phyloP scores from a whole-genome alignment of 306 rosid species.

The Prunus fruticosa region DNA sequence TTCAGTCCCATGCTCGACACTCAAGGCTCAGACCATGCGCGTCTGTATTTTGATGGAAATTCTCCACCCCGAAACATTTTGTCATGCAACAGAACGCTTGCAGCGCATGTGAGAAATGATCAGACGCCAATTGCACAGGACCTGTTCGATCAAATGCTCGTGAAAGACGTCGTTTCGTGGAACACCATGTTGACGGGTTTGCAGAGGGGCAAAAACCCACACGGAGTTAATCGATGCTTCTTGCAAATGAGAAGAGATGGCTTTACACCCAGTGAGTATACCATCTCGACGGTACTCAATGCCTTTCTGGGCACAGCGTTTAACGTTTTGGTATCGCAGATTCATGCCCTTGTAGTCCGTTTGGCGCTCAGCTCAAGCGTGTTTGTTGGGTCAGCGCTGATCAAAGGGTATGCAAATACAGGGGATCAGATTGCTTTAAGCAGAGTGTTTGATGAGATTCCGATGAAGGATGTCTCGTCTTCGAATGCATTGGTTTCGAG shows the following conservation, averaged over 20 bases:
- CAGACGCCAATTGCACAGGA: constrained; percentile 38
- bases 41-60: constrained; percentile 27
- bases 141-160: constrained; percentile 60
- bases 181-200: constrained; percentile 56
- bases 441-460: constrained; percentile 49
- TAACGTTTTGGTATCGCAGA: constrained; percentile 39
- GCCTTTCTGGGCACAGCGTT: constrained; percentile 32
- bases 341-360: constrained; percentile 45
- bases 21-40: constrained; percentile 27
- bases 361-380: constrained; percentile 33
- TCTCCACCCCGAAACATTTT: constrained; percentile 36
- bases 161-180: constrained; percentile 63
- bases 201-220: constrained; percentile 26
- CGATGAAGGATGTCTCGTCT: constrained; percentile 38
- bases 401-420: constrained; percentile 42
- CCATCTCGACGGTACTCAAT: constrained; percentile 41
- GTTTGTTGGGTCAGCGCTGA: constrained; percentile 64
- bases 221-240: constrained; percentile 33
- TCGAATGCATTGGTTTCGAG: constrained; percentile 62
- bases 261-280: constrained; percentile 44
- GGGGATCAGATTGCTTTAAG: constrained; percentile 35
- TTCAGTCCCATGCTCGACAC: constrained; percentile 26
- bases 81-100: constrained; percentile 51
- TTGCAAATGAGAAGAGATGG: constrained; percentile 48
- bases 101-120: constrained; percentile 14